phyloP scores from a whole-genome alignment of 2,329 filamentous ascomycete species.

The Cercospora zeina region DNA sequence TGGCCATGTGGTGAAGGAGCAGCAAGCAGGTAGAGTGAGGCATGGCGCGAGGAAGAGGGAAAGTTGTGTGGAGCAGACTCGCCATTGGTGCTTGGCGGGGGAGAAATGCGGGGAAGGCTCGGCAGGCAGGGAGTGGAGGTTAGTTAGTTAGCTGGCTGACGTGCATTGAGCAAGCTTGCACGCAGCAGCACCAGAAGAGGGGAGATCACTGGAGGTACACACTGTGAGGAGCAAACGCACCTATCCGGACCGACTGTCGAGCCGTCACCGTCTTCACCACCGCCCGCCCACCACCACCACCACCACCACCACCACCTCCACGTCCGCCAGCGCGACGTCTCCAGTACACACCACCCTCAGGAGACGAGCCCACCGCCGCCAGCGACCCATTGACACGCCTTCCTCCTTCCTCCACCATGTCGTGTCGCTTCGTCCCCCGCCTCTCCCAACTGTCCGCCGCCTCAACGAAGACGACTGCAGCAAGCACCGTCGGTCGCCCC shows the following conservation, averaged over 20 bases:
- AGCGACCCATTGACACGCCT: conserved; percentile 1
- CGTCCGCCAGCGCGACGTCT: neutral
- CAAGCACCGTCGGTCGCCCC: conserved; percentile 15
- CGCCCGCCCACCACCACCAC: neutral
- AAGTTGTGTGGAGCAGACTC: neutral
- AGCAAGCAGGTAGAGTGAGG: neutral
- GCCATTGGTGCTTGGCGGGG: neutral
- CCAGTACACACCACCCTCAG: neutral
- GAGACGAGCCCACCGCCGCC: neutral
- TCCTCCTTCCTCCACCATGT: conserved; percentile 23
- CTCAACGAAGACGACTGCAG: conserved; percentile 16
- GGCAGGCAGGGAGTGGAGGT: too few relatives aligned
- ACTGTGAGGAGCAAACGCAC: neutral
- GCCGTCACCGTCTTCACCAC: neutral
- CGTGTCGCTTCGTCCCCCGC: conserved; percentile 30
- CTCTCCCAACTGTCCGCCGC: conserved; percentile 18
- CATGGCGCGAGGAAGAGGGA: neutral
- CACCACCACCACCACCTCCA: neutral
- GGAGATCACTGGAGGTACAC: neutral
- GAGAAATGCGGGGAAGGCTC: neutral
- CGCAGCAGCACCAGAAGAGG: neutral
- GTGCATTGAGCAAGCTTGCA: neutral
- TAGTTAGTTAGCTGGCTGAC: neutral
- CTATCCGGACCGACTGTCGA: neutral
- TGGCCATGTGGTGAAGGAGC: neutral